Evolutionary conservation across 2,329 filamentous ascomycete genomes (phyloP).

Genomic region (Fusarium algeriense): DNA sequence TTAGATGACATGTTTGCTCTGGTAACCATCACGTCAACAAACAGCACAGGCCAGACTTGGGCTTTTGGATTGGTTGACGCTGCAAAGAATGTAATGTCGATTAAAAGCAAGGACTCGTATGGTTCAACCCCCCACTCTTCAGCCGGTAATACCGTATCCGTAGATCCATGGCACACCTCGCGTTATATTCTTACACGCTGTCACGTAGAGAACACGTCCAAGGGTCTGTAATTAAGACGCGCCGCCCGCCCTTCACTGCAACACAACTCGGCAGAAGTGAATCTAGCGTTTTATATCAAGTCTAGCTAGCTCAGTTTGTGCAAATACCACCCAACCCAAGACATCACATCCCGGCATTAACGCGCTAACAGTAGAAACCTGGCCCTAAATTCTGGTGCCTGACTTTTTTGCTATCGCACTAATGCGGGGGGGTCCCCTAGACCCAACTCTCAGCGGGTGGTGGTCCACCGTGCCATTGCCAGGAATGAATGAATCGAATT

Average conservation of each 20-base stretch:
- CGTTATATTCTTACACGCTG: neutral
- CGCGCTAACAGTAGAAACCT: slow-evolving; percentile 36
- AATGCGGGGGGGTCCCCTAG: slow-evolving; percentile 37
- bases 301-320: neutral
- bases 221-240: slow-evolving; percentile 17
- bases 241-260: neutral
- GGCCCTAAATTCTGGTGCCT: slow-evolving; percentile 36
- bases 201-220: slow-evolving; percentile 8
- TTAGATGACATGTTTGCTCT: slow-evolving; percentile 13
- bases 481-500: slow-evolving; percentile 34
- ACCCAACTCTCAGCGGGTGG: slow-evolving; percentile 8
- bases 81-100: slow-evolving; percentile 1
- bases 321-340: neutral
- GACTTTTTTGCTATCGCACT: slow-evolving; percentile 32
- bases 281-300: slow-evolving; percentile 10
- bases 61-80: slow-evolving; percentile 8
- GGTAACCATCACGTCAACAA: slow-evolving; percentile 27
- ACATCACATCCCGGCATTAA: slow-evolving; percentile 28
- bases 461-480: slow-evolving; percentile 22
- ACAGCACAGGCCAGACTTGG: slow-evolving; percentile 37
- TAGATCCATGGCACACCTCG: neutral
- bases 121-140: slow-evolving; percentile 25
- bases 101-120: slow-evolving; percentile 3
- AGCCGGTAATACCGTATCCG: slow-evolving; percentile 19
- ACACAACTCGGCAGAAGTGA: neutral